These are phyloP conservation scores for Cucurbita maxima DNA, from an alignment of 306 rosid species.

Conservation along the genomic window DNA sequence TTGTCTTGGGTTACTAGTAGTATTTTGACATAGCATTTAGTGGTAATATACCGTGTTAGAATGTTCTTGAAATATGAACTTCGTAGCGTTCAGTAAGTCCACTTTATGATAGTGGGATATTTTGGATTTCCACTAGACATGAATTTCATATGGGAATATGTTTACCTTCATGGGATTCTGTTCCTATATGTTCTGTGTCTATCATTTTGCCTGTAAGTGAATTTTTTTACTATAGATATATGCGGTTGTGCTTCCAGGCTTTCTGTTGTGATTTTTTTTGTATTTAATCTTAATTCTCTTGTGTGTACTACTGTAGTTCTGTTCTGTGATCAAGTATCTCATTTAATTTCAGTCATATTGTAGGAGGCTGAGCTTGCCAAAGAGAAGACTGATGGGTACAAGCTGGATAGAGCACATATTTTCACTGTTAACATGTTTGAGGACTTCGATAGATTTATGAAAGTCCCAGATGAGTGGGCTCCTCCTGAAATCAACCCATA, in stretches of 20 bases:
- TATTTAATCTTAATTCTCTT: not conserved
- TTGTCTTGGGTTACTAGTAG: not conserved
- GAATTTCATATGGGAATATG: not conserved
- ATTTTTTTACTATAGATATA: too few species aligned
- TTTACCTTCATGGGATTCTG: not conserved
- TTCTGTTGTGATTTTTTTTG: not conserved
- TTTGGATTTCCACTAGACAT: not conserved
- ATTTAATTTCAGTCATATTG: constrained; percentile 2
- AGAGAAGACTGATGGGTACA: constrained; percentile 82
- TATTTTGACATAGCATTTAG: not conserved
- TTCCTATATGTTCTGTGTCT: not conserved
- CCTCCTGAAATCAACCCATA: constrained; percentile 61
- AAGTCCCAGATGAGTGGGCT: constrained; percentile 79
- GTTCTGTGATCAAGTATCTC: not conserved
- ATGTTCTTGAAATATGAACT: not conserved
- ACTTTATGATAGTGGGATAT: not conserved
- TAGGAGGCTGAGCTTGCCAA: constrained; percentile 93
- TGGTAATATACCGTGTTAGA: not conserved
- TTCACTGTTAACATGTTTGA: constrained; percentile 71
- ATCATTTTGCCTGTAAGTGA: not conserved
- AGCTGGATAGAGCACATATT: constrained; percentile 62
- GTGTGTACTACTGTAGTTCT: not conserved
- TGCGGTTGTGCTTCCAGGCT: not conserved
- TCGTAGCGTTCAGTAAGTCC: not conserved
- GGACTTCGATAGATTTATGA: constrained; percentile 66